These are phyloP conservation scores for Nigrospora osmanthi DNA, from an alignment of 2,329 filamentous ascomycete genomes.

Conservation along the genomic window DNA sequence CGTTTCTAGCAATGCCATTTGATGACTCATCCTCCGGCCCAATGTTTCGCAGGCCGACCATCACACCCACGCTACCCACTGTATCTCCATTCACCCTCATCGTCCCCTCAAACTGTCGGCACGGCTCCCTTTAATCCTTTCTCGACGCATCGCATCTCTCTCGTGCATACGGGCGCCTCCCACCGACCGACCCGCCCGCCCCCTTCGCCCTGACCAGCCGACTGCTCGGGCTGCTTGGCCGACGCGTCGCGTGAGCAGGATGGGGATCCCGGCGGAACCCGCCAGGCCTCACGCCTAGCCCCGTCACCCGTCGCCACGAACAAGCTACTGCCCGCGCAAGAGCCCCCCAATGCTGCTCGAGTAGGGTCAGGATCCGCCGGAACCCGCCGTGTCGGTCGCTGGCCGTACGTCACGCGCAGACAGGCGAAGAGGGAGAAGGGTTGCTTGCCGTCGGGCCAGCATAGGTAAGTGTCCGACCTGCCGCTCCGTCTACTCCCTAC, in stretches of 20 bases:
- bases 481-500: neutral
- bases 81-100: neutral
- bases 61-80: too few species aligned
- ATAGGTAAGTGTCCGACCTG: neutral
- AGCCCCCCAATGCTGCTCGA: neutral
- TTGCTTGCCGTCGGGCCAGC: neutral
- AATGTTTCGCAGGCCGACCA: too few species aligned
- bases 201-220: neutral
- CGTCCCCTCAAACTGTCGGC: neutral
- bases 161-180: neutral
- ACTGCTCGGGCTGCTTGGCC: neutral
- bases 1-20: too few species aligned
- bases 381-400: neutral
- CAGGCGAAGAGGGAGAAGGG: neutral
- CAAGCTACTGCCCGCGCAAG: slow-evolving; percentile 1
- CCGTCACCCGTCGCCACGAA: slow-evolving; percentile 1
- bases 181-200: neutral
- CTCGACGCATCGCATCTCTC: neutral
- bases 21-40: too few species aligned
- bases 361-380: slow-evolving; percentile 1
- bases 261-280: neutral
- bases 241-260: neutral
- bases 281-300: neutral
- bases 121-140: neutral
- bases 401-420: neutral